phyloP scores from a whole-genome alignment of 176 grass and related monocot genomes.

The Bromus sterilis region DNA sequence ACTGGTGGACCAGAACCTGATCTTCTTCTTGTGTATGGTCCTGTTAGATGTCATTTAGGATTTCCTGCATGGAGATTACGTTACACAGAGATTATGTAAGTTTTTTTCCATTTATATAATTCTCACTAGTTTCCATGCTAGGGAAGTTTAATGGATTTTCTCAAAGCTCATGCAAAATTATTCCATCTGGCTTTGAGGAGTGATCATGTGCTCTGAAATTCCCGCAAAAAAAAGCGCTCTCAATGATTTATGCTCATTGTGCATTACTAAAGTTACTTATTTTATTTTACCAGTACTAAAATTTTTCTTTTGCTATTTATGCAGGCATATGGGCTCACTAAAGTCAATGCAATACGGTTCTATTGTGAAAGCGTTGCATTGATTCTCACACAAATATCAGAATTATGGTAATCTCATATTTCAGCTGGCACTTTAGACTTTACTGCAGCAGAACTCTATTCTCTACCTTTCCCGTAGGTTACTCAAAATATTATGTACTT shows the following conservation, averaged over 20 bases:
- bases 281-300: neutral
- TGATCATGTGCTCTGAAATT: neutral
- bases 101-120: neutral
- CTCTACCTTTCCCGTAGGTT: neutral
- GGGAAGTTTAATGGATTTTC: neutral
- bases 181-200: neutral
- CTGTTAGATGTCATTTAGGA: conserved; percentile 71
- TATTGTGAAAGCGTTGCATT: conserved; percentile 49
- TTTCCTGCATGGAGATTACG: conserved; percentile 83
- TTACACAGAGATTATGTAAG: conserved; percentile 79
- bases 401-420: conserved; percentile 49
- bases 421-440: neutral
- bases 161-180: neutral
- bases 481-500: neutral
- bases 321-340: conserved; percentile 60
- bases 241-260: conserved; percentile 3
- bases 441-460: neutral
- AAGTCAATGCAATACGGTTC: conserved; percentile 47
- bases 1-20: conserved; percentile 53
- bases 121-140: neutral
- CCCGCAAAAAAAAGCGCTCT: no score
- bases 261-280: neutral
- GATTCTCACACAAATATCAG: conserved; percentile 67
- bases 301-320: neutral
- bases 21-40: conserved; percentile 74